Evolutionary conservation across 257 asterid genomes (phyloP).

Genomic region (Asclepias syriaca): DNA sequence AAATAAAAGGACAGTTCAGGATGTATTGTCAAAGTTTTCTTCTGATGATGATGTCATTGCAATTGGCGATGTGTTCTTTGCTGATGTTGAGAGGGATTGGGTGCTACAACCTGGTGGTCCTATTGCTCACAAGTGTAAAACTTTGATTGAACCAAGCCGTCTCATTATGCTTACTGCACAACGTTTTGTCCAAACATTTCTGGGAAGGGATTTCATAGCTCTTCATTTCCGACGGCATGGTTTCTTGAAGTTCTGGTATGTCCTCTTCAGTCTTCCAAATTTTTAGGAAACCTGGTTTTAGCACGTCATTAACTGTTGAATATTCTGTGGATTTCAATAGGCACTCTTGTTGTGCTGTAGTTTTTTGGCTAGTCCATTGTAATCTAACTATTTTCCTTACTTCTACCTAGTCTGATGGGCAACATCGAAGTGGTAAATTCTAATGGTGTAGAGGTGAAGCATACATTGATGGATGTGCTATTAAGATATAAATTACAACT

Average conservation of each 20-base stretch:
- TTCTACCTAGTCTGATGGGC: background rate
- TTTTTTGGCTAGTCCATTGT: background rate
- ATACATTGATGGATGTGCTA: background rate
- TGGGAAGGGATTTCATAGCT: constrained; percentile 78
- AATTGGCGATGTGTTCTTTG: constrained; percentile 92
- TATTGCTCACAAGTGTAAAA: constrained; percentile 73
- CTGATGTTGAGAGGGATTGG: constrained; percentile 83
- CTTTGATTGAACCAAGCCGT: constrained; percentile 83
- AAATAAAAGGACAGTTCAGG: constrained; percentile 46
- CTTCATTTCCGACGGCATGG: constrained; percentile 98
- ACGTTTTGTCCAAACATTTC: constrained; percentile 87
- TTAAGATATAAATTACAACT: background rate
- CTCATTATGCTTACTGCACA: constrained; percentile 90
- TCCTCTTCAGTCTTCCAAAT: constrained; percentile 4
- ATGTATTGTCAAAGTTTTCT: constrained; percentile 60
- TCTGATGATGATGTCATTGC: constrained; percentile 73
- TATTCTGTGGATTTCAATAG: background rate
- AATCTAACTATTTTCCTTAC: background rate
- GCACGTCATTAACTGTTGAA: constrained; percentile 11
- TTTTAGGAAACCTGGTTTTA: constrained; percentile 16
- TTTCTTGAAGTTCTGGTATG: constrained; percentile 94
- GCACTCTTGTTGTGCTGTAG: background rate
- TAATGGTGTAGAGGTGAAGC: background rate
- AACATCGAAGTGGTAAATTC: background rate
- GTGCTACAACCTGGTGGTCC: constrained; percentile 99